Evolutionary conservation across 257 asterid species (phyloP).

Genomic region (Eucommia ulmoides): DNA sequence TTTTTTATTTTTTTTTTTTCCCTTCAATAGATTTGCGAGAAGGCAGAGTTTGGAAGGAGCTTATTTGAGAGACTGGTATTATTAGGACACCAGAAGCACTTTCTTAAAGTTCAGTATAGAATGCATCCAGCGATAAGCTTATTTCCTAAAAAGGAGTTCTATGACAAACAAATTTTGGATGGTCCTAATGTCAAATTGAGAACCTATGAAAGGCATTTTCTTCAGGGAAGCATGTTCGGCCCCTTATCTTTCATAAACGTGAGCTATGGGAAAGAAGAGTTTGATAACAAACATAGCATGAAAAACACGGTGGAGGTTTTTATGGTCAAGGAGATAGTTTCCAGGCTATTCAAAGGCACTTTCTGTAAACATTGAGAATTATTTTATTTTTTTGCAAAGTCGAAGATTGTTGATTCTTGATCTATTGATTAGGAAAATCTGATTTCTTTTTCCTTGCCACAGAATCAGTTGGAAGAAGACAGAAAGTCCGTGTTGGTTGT

Average conservation of each 20-base stretch:
- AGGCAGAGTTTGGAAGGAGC: constrained; percentile 55
- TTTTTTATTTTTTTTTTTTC: not conserved
- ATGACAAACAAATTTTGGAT: constrained; percentile 31
- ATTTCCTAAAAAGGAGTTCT: constrained; percentile 65
- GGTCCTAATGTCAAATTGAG: constrained; percentile 35
- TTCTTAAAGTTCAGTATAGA: constrained; percentile 65
- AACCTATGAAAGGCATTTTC: constrained; percentile 23
- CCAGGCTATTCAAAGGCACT: constrained; percentile 40
- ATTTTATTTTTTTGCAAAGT: not conserved
- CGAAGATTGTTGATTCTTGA: not conserved
- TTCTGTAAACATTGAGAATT: not conserved
- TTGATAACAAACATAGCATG: constrained; percentile 21
- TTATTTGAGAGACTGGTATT: constrained; percentile 61
- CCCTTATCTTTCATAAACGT: constrained; percentile 62
- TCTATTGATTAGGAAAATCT: not conserved
- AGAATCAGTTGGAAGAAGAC: constrained; percentile 29
- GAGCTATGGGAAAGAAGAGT: constrained; percentile 40
- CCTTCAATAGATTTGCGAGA: constrained; percentile 35
- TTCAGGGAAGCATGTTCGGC: constrained; percentile 37
- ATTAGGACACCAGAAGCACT: constrained; percentile 42
- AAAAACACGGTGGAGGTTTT: constrained; percentile 46
- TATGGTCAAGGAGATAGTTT: constrained; percentile 42
- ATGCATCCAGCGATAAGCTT: constrained; percentile 80
- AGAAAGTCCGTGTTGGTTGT: constrained; percentile 56
- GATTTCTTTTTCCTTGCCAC: constrained; percentile 3